Percentiles rank a stretch among this genome's conserved stretches.
phyloP scores from a whole-genome alignment of 768 basidiomycete genomes.

The Xerocomus spinulosus region DNA sequence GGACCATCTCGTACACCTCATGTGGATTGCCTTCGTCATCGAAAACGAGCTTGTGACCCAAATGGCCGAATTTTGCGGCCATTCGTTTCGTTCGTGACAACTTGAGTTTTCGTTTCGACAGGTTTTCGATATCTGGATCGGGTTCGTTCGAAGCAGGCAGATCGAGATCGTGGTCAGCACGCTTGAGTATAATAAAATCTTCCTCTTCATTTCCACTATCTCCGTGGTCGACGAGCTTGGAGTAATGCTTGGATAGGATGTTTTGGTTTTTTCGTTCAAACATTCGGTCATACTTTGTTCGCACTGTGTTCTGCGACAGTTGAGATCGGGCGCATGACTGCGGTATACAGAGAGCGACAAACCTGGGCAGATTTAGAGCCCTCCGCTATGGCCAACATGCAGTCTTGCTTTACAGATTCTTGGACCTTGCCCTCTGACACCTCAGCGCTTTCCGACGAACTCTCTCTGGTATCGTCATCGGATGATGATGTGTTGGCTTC shows the following conservation, averaged over 20 bases:
- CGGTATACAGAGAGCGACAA: constrained; percentile 7
- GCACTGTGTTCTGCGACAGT: constrained; percentile 40
- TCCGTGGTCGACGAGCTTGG: constrained; percentile 75
- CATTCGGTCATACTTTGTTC: constrained; percentile 98
- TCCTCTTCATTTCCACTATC: constrained; percentile 54
- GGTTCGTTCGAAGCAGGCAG: constrained; percentile 38
- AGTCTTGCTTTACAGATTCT: constrained; percentile 1
- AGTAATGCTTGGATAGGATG: constrained; percentile 86
- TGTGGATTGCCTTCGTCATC: constrained; percentile 84
- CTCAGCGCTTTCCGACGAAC: constrained; percentile 21
- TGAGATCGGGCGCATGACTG: not conserved
- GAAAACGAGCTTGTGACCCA: constrained; percentile 76
- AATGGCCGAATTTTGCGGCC: constrained; percentile 53
- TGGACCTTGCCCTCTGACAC: constrained; percentile 23
- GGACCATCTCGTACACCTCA: constrained; percentile 78
- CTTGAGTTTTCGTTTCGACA: constrained; percentile 88
- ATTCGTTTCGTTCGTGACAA: constrained; percentile 70
- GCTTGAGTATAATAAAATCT: constrained; percentile 88
- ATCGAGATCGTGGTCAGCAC: constrained; percentile 82
- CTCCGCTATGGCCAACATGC: not conserved
- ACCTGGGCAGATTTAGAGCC: constrained; percentile 40
- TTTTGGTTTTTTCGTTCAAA: constrained; percentile 95
- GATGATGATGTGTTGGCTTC: constrained; percentile 10
- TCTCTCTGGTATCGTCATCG: constrained; percentile 16
- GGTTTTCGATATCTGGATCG: constrained; percentile 39